Base-by-base conservation (phyloP, 345 rosid species). In the Euphorbia pulcherrima region DNA sequence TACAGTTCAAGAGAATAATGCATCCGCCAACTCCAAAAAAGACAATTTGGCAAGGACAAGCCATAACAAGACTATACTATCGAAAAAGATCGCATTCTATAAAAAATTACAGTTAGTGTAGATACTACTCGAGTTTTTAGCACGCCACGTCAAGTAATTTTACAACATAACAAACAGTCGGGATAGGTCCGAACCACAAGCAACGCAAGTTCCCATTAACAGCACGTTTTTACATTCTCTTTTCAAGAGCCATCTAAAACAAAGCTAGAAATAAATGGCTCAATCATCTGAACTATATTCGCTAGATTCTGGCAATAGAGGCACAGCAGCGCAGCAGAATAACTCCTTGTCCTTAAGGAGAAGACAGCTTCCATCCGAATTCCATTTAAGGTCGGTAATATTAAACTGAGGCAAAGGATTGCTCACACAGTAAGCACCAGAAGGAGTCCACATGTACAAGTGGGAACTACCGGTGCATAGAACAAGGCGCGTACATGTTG, bases 371-470 rank as follows among this genome's bases (percentile, higher is more conserved):
- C 97, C 99, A 59, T 89, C 89, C 18, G 86, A 77, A 71, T 89
- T 91, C 96, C 97, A 91, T 77, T 89, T 94, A 68, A 94, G 80
- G 80, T 94, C 99, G 11, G 78, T 75, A 62, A 91, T 78, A 55
- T 74, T 76, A 68, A 94, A 89, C 60, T 87, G 88, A 0, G 92
- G 86, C 33, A 89, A 81, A 0, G 96, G 99, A 67, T 80, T 86
- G 65, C 87, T 85, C 33, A 91, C 81, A 58, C 97, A 91, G 83
- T 80, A 94, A 26, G 99, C 97, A 75, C 97, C 96, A 0, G 95
- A 83, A 65, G 95, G 96, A 62, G 93, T 83, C 97, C 95, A 91
- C 95, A 91, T 89, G 73, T 94, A 91, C 71, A 91, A 71, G 81
- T 91, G 95, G 37, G 92, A 81, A 82, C 95, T 94, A 52, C 96